A percentile compares a stretch with the other conserved stretches of the same genome.
These are phyloP conservation scores for Pyrenopolyporus hunteri DNA, from an alignment of 495 filamentous ascomycete species.

Conservation along the genomic window DNA sequence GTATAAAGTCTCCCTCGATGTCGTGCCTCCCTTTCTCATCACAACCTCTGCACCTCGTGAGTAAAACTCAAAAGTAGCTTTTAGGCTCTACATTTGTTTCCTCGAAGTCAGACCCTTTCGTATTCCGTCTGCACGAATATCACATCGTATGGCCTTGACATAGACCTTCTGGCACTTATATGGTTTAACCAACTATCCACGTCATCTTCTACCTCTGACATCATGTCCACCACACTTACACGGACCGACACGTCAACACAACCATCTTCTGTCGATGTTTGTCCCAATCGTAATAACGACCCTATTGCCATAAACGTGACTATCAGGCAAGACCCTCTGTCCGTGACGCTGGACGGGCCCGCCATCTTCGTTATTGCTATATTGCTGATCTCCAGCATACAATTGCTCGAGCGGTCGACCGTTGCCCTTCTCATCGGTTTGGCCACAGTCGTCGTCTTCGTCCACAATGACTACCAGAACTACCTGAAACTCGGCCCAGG, in stretches of 20 bases:
- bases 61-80: conserved; percentile 8
- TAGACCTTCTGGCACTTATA: conserved; percentile 1
- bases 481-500: conserved; percentile 82
- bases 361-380: conserved; percentile 52
- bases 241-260: conserved; percentile 19
- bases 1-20: conserved; percentile 15
- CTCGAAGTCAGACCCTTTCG: background rate
- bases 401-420: conserved; percentile 52
- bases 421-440: conserved; percentile 57
- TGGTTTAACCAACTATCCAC: conserved; percentile 4
- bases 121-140: background rate
- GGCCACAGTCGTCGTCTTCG: conserved; percentile 59
- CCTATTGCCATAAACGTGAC: conserved; percentile 45
- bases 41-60: background rate
- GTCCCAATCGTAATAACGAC: conserved; percentile 19
- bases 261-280: conserved; percentile 6
- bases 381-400: conserved; percentile 54
- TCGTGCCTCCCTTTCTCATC: background rate
- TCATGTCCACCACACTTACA: conserved; percentile 30
- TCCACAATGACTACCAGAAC: conserved; percentile 76
- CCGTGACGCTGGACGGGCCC: conserved; percentile 54
- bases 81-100: conserved; percentile 21
- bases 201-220: conserved; percentile 28
- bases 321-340: conserved; percentile 57
- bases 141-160: conserved; percentile 1